phyloP scores from a whole-genome alignment of 2,329 filamentous ascomycete genomes.

The Onygena corvina region DNA sequence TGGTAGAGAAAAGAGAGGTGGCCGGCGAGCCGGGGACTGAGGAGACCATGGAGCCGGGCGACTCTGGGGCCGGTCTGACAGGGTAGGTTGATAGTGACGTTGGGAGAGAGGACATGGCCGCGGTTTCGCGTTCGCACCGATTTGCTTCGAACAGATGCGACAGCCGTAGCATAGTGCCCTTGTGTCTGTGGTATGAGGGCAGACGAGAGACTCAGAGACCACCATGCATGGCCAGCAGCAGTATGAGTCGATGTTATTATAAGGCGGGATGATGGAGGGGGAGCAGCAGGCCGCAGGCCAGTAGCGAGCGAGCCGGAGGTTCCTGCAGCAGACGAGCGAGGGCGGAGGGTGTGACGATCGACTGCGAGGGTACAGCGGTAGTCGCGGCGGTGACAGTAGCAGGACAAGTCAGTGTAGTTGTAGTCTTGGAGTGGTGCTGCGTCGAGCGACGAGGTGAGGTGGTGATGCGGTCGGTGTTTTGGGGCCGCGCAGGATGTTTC shows the following conservation, averaged over 20 bases:
- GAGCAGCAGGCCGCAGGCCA: not conserved
- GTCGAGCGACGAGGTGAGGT: not conserved
- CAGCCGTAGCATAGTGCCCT: slow-evolving; percentile 25
- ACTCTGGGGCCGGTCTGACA: slow-evolving; percentile 19
- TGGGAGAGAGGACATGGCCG: slow-evolving; percentile 18
- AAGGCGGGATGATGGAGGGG: not conserved
- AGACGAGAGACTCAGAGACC: not conserved
- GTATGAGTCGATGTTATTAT: not conserved
- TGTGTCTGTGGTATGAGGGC: not conserved
- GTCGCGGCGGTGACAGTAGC: not conserved
- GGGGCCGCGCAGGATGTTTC: not conserved
- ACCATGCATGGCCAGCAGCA: not conserved
- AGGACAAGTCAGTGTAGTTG: not conserved
- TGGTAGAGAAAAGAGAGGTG: slow-evolving; percentile 30
- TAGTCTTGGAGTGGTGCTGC: not conserved
- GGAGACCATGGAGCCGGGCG: slow-evolving; percentile 25
- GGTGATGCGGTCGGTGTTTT: not conserved
- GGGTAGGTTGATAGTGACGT: not conserved
- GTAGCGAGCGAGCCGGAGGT: not conserved
- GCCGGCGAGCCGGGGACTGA: slow-evolving; percentile 32
- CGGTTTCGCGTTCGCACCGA: slow-evolving; percentile 22
- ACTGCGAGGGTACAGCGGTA: slow-evolving; percentile 1
- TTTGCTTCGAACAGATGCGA: slow-evolving; percentile 27
- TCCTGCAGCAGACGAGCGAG: slow-evolving; percentile 1
- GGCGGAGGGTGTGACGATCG: slow-evolving; percentile 2